phyloP scores from a whole-genome alignment of 371 early-diverging fungal species.

The Zopfochytrium polystomum region DNA sequence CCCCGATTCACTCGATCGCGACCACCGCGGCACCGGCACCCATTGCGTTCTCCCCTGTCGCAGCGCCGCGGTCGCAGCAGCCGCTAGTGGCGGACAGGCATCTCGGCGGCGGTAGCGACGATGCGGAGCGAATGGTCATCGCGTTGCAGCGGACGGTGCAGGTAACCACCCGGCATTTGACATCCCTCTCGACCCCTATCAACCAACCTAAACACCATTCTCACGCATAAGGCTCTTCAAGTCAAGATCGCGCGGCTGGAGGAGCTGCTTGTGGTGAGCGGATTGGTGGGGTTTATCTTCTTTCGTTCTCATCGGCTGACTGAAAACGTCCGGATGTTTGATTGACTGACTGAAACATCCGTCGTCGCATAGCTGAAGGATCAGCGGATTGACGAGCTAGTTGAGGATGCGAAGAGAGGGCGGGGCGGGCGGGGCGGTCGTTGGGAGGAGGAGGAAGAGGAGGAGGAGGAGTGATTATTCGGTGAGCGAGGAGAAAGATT shows the following conservation, averaged over 20 bases:
- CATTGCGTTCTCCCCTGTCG: background rate
- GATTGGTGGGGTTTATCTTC: no score
- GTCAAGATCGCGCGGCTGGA: conserved; percentile 45
- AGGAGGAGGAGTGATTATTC: no score
- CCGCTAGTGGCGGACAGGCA: no score
- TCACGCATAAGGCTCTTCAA: conserved; percentile 43
- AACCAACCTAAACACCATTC: background rate
- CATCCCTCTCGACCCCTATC: background rate
- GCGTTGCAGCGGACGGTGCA: conserved; percentile 46
- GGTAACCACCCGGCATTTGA: conserved; percentile 13
- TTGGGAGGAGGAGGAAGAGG: no score
- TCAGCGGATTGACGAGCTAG: conserved; percentile 30
- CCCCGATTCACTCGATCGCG: background rate
- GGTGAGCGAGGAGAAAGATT: no score
- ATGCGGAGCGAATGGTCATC: conserved; percentile 26
- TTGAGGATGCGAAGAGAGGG: no score
- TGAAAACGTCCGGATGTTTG: background rate
- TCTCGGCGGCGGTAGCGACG: no score
- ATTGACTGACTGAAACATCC: background rate
- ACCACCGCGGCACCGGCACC: background rate
- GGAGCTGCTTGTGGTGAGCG: conserved; percentile 38
- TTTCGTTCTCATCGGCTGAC: no score
- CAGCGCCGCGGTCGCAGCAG: no score
- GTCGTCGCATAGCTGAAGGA: conserved; percentile 28
- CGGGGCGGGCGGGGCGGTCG: no score